Conservation (phyloP, 1,284 basidiomycete genomes). For the Agroathelia rolfsii region DNA sequence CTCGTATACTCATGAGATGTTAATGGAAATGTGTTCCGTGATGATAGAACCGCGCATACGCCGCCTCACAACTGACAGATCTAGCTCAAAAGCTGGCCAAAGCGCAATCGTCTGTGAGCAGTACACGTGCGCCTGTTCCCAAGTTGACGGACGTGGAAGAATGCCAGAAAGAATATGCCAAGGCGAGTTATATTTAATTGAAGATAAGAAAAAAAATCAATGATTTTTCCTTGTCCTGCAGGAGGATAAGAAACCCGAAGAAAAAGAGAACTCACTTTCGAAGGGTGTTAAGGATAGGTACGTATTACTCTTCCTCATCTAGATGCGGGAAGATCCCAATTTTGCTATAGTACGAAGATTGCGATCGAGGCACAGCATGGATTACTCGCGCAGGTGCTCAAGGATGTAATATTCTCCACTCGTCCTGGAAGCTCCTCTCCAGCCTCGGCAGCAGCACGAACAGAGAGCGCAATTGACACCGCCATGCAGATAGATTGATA, state of each 20-base stretch:
- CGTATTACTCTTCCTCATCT: constrained; percentile 13
- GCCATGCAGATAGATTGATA: constrained; percentile 24
- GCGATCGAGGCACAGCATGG: constrained; percentile 86
- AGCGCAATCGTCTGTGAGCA: constrained; percentile 42
- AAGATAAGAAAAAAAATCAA: constrained; percentile 5
- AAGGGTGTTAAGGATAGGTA: constrained; percentile 83
- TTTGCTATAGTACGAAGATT: constrained; percentile 59
- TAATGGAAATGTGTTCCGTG: constrained; percentile 3
- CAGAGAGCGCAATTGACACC: constrained; percentile 27
- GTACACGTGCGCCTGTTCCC: constrained; percentile 47
- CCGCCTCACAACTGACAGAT: constrained; percentile 82
- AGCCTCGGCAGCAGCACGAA: constrained; percentile 16
- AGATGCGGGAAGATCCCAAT: not conserved
- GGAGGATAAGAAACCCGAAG: constrained; percentile 67
- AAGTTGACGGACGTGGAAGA: constrained; percentile 31
- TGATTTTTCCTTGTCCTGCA: constrained; percentile 22
- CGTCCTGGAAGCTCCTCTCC: constrained; percentile 32
- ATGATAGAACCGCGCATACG: constrained; percentile 80
- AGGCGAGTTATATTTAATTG: constrained; percentile 3
- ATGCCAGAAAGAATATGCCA: constrained; percentile 25
- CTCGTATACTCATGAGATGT: constrained; percentile 23
- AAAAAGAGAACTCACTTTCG: constrained; percentile 65
- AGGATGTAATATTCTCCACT: constrained; percentile 75
- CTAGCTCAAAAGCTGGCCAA: constrained; percentile 80
- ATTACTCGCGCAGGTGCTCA: constrained; percentile 81